Percentiles rank a stretch among this genome's conserved stretches.
phyloP scores from a whole-genome alignment of 495 filamentous ascomycete genomes.

The Friedmanniomyces endolithicus region DNA sequence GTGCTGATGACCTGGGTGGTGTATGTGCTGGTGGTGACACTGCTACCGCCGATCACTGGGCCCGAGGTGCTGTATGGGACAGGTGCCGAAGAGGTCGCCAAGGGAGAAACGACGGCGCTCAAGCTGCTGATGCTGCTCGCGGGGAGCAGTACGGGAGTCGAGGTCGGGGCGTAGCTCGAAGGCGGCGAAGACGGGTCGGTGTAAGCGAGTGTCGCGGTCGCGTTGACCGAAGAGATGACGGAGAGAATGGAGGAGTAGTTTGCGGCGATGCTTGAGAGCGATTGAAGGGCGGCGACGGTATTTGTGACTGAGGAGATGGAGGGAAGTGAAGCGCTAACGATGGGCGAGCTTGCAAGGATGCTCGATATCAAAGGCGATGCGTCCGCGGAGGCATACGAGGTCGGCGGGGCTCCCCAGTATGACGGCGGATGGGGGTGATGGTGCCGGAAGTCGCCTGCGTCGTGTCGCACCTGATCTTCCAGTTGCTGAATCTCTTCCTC shows the following conservation, averaged over 20 bases:
- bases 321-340: neutral
- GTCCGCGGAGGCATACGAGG: too few relatives aligned
- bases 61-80: neutral
- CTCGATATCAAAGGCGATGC: neutral
- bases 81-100: neutral
- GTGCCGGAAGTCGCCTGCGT: too few relatives aligned
- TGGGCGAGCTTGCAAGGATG: neutral
- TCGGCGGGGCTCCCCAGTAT: too few relatives aligned
- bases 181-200: neutral
- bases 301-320: neutral
- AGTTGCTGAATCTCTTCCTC: too few relatives aligned
- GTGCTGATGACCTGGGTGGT: neutral
- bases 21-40: neutral
- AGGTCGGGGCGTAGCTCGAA: neutral
- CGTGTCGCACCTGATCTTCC: too few relatives aligned
- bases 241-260: neutral
- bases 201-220: neutral
- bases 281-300: neutral
- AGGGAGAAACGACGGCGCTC: neutral
- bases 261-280: neutral
- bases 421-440: too few relatives aligned
- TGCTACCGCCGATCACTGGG: neutral
- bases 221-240: neutral
- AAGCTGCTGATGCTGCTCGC: neutral
- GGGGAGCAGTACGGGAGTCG: neutral